phyloP scores from a whole-genome alignment of 225 moss, liverwort and hornwort species.

The Ulota crispa region DNA sequence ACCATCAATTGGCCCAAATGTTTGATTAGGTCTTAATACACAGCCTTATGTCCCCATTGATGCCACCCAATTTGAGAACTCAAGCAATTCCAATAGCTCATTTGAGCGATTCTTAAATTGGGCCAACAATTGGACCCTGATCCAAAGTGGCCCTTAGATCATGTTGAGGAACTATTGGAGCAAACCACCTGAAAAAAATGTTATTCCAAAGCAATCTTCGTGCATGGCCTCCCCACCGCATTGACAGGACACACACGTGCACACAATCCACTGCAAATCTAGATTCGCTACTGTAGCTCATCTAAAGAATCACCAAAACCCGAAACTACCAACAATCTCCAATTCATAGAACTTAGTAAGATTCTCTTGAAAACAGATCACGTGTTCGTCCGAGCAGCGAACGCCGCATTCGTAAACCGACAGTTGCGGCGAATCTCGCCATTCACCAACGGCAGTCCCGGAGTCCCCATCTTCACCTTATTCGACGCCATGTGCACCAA shows the following conservation, averaged over 20 bases:
- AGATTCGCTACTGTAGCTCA: background rate
- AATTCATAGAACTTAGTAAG: background rate
- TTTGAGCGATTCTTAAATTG: too few relatives aligned
- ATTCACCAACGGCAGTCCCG: background rate
- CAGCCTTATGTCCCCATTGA: accelerated
- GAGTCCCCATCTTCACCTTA: slow-evolving; percentile 37
- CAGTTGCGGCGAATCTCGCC: slow-evolving; percentile 56
- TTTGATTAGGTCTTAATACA: too few relatives aligned
- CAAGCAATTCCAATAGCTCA: too few relatives aligned
- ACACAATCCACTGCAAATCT: background rate
- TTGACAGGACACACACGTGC: background rate
- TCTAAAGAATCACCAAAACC: background rate
- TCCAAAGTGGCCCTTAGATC: background rate
- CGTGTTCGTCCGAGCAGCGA: slow-evolving; percentile 18
- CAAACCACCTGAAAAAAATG: background rate
- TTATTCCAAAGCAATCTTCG: background rate
- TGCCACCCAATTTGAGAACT: too few relatives aligned
- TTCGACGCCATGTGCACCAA: slow-evolving; percentile 49
- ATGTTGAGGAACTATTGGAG: background rate
- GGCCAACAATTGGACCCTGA: too few relatives aligned
- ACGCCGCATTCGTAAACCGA: slow-evolving; percentile 35
- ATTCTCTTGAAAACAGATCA: background rate
- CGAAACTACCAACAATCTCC: background rate
- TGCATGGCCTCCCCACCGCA: background rate
- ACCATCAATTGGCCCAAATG: too few relatives aligned